A percentile compares a stretch with the other conserved stretches of the same genome.
phyloP scores from a whole-genome alignment of 2,329 filamentous ascomycete species.

The Colletotrichum destructivum region DNA sequence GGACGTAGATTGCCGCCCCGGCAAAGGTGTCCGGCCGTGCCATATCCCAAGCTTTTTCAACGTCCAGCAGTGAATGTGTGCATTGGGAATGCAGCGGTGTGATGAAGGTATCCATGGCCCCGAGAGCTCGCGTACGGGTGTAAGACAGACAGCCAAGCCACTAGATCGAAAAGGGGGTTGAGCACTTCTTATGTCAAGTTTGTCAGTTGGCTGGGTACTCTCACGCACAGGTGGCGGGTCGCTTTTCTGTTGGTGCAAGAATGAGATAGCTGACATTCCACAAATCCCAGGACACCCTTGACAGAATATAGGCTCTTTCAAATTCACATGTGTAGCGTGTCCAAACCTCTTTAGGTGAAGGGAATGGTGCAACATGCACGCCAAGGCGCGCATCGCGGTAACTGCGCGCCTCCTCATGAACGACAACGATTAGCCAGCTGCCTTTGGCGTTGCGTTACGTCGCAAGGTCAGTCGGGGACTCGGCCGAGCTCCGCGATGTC shows the following conservation, averaged over 20 bases:
- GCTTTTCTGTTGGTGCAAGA: background rate
- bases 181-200: background rate
- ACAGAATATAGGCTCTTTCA: too few relatives aligned
- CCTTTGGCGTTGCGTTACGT: background rate
- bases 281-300: background rate
- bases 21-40: slow-evolving; percentile 21
- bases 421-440: background rate
- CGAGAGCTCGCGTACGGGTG: background rate
- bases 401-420: background rate
- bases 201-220: background rate
- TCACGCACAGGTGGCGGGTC: background rate
- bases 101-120: background rate
- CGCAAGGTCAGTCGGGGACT: background rate
- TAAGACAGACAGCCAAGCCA: background rate
- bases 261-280: background rate
- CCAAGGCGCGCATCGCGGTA: background rate
- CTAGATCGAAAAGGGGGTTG: background rate
- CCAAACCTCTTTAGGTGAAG: background rate
- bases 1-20: slow-evolving; percentile 27
- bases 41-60: background rate
- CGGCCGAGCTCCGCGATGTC: slow-evolving; percentile 8
- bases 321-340: background rate
- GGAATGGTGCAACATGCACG: background rate
- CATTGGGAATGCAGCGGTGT: background rate
- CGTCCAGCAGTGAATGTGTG: background rate